Conservation (phyloP, 1,284 basidiomycete genomes). For the Pseudozyma hubeiensis region DNA sequence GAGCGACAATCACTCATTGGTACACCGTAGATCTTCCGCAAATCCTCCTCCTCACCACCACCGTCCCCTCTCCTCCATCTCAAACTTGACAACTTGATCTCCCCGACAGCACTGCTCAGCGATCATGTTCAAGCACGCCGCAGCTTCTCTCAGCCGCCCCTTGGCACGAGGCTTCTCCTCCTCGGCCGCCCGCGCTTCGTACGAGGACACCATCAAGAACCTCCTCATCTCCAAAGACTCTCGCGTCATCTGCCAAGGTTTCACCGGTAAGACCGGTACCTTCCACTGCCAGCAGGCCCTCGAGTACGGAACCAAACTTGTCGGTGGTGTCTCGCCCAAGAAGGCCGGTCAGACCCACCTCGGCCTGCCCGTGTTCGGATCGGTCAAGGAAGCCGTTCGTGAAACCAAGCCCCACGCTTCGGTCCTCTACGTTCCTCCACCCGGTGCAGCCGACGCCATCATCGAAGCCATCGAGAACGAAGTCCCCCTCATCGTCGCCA, state of each 20-base stretch:
- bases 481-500: slow-evolving; percentile 66
- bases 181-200: slow-evolving; percentile 69
- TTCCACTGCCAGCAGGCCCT: slow-evolving; percentile 96
- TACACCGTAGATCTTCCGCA: slow-evolving; percentile 7
- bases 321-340: slow-evolving; percentile 96
- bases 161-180: slow-evolving; percentile 52
- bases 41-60: slow-evolving; percentile 2
- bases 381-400: slow-evolving; percentile 80
- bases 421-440: slow-evolving; percentile 67
- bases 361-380: slow-evolving; percentile 93
- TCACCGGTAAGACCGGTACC: slow-evolving; percentile 91
- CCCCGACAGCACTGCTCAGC: background rate
- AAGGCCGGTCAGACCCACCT: slow-evolving; percentile 96
- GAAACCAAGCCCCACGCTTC: slow-evolving; percentile 66
- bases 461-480: slow-evolving; percentile 68
- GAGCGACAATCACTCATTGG: background rate
- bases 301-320: slow-evolving; percentile 94
- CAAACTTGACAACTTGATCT: background rate
- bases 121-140: slow-evolving; percentile 49
- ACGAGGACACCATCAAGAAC: slow-evolving; percentile 91
- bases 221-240: slow-evolving; percentile 94
- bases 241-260: slow-evolving; percentile 68
- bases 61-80: background rate
- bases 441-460: slow-evolving; percentile 67
- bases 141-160: slow-evolving; percentile 28